phyloP scores from a whole-genome alignment of 1,284 basidiomycete species.

The Paramarasmius palmivorus region DNA sequence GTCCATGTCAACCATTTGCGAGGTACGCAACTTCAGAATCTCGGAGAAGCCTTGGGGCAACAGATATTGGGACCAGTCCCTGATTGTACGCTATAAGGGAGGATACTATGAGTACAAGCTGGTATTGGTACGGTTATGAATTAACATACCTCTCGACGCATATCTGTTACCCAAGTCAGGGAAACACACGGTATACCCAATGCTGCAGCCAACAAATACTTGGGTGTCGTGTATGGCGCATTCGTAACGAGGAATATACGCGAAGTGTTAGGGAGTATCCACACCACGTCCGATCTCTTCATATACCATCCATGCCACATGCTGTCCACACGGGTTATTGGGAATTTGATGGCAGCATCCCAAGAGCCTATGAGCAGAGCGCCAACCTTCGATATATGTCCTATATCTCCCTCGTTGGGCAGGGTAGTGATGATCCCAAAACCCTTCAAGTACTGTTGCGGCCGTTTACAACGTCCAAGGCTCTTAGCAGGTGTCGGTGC shows the following conservation, averaged over 20 bases:
- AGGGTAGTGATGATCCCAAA: not conserved
- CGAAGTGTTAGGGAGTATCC: conserved; percentile 36
- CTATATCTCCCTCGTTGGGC: conserved; percentile 40
- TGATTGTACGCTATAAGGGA: conserved; percentile 11
- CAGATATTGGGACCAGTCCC: conserved; percentile 66
- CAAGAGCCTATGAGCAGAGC: conserved; percentile 68
- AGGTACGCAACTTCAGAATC: conserved; percentile 48
- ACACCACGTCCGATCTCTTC: conserved; percentile 48
- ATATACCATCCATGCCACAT: conserved; percentile 51
- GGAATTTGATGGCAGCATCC: conserved; percentile 50
- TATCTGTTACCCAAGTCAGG: conserved; percentile 57
- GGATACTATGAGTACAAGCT: conserved; percentile 21
- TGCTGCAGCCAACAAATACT: conserved; percentile 80
- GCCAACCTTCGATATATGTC: conserved; percentile 51
- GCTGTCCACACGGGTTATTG: not conserved
- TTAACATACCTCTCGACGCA: conserved; percentile 38
- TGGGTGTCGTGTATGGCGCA: conserved; percentile 66
- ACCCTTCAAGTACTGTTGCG: not conserved
- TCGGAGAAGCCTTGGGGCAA: conserved; percentile 70
- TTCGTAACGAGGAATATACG: conserved; percentile 73
- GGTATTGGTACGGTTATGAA: not conserved
- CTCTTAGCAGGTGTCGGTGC: not conserved
- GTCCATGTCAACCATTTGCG: conserved; percentile 70
- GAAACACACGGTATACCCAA: conserved; percentile 85
- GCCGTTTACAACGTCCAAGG: not conserved